Conservation (phyloP, 164 flowering plant genomes). For the Liquidambar formosana region DNA sequence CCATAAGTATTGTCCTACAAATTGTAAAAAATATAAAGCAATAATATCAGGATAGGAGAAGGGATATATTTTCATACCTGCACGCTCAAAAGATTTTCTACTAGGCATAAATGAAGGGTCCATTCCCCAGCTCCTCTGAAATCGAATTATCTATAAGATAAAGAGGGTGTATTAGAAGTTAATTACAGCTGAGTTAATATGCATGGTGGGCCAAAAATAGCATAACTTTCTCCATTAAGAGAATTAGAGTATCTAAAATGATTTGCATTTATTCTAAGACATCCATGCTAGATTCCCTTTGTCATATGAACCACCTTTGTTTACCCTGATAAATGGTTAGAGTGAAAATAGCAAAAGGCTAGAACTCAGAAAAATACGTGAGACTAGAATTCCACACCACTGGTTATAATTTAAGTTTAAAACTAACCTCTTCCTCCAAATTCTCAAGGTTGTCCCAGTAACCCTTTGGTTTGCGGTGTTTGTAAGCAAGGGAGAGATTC, state of each 20-base stretch:
- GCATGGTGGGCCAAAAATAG: too few species aligned
- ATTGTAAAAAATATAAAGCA: not conserved
- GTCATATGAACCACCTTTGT: not conserved
- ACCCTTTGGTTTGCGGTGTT: constrained; percentile 91
- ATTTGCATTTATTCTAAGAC: too few species aligned
- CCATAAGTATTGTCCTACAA: not conserved
- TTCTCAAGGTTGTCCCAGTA: constrained; percentile 92
- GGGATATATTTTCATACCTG: constrained; percentile 50
- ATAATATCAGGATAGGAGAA: not conserved
- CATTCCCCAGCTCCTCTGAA: constrained; percentile 94
- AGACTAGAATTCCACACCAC: not conserved
- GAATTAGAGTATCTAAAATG: too few species aligned
- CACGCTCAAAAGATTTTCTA: constrained; percentile 88
- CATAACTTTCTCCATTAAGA: too few species aligned
- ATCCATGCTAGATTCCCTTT: too few species aligned
- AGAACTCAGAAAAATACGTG: not conserved
- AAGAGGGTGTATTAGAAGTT: not conserved
- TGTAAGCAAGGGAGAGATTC: constrained; percentile 95
- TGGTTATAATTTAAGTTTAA: not conserved
- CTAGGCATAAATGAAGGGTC: constrained; percentile 90
- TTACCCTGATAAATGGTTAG: not conserved
- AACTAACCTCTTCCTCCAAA: constrained; percentile 77
- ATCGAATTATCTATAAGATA: constrained; percentile 56
- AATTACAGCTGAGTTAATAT: too few species aligned
- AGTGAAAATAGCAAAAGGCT: not conserved